These are phyloP conservation scores for Polyporus arcularius DNA, from an alignment of 768 basidiomycete species.

Conservation along the genomic window DNA sequence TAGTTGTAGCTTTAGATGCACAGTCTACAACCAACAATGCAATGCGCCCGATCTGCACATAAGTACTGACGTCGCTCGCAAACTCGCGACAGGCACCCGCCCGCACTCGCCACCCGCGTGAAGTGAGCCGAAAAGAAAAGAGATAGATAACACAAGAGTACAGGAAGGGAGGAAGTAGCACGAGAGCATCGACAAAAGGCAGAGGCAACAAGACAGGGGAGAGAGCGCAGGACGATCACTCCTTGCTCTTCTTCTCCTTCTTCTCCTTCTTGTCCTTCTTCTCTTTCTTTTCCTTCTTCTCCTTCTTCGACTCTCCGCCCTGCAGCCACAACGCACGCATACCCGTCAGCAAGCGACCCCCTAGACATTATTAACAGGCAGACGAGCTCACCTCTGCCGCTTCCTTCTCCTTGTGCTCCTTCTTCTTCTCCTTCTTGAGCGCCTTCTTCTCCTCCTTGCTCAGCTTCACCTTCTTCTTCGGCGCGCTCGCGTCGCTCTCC, in stretches of 20 bases:
- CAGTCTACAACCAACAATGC: too few species aligned
- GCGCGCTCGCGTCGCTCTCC: conserved; percentile 77
- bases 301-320: conserved; percentile 39
- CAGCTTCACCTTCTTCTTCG: conserved; percentile 74
- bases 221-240: conserved; percentile 23
- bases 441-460: conserved; percentile 40
- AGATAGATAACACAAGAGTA: conserved; percentile 20
- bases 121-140: not conserved
- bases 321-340: conserved; percentile 5
- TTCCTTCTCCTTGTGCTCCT: conserved; percentile 51
- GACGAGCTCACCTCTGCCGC: conserved; percentile 39
- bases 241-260: conserved; percentile 56
- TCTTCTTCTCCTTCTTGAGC: conserved; percentile 63
- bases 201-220: conserved; percentile 3
- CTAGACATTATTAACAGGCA: conserved; percentile 4
- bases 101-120: not conserved
- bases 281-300: conserved; percentile 39
- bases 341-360: not conserved
- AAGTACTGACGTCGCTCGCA: too few species aligned
- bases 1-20: too few species aligned
- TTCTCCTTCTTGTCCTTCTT: conserved; percentile 56
- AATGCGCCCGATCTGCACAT: too few species aligned
- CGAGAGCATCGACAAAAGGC: conserved; percentile 9
- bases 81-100: not conserved
- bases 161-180: conserved; percentile 10